Conservation (phyloP, 495 filamentous ascomycete genomes). For the Hypoxylon trugodes region DNA sequence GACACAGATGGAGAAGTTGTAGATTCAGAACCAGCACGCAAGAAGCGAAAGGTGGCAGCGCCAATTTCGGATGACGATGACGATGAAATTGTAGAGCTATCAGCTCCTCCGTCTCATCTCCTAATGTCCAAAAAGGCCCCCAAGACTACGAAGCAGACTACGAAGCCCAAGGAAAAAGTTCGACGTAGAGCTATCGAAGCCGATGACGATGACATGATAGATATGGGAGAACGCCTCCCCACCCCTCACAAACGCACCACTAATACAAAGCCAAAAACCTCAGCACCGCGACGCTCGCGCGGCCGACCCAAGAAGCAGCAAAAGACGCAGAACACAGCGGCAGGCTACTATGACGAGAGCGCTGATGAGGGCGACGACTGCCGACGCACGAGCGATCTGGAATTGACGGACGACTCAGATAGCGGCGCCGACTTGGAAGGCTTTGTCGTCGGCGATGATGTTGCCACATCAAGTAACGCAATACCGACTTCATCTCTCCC, state of each 20-base stretch:
- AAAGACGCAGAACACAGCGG: conserved; percentile 5
- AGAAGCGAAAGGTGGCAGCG: conserved; percentile 35
- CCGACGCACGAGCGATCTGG: conserved; percentile 56
- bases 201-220: conserved; percentile 22
- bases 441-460: conserved; percentile 56
- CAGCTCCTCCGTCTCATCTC: conserved; percentile 5
- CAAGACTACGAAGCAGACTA: conserved; percentile 1
- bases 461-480: conserved; percentile 49
- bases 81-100: conserved; percentile 35
- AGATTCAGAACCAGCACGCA: conserved; percentile 22
- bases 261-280: conserved; percentile 20
- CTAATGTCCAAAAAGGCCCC: conserved; percentile 15
- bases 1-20: conserved; percentile 36
- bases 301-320: conserved; percentile 24
- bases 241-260: conserved; percentile 28
- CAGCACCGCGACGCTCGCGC: conserved; percentile 18
- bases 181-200: conserved; percentile 16
- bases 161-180: conserved; percentile 1
- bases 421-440: conserved; percentile 54
- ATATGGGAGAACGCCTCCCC: conserved; percentile 26
- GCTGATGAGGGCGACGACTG: conserved; percentile 60
- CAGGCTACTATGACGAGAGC: conserved; percentile 48
- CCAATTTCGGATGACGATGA: conserved; percentile 34
- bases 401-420: conserved; percentile 55
- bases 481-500: conserved; percentile 30